Evolutionary conservation across 2,329 filamentous ascomycete genomes (phyloP).

Genomic region (Colletotrichum somersetense): DNA sequence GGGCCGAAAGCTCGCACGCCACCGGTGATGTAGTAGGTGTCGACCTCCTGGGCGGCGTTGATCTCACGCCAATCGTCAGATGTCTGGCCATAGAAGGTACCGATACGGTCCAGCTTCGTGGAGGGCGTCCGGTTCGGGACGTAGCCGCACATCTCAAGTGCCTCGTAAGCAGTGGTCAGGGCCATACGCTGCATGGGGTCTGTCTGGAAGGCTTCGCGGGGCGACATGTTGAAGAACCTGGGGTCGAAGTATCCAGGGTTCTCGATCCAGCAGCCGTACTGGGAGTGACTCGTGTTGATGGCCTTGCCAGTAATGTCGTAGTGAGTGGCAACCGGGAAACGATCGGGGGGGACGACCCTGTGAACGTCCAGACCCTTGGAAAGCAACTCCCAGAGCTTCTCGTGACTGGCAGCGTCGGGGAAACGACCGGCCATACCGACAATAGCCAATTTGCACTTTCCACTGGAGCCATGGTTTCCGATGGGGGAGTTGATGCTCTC

Average conservation of each 20-base stretch:
- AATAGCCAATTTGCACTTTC: conserved; percentile 81
- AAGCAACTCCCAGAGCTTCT: conserved; percentile 66
- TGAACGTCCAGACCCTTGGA: conserved; percentile 75
- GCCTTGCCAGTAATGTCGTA: conserved; percentile 71
- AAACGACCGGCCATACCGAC: conserved; percentile 71
- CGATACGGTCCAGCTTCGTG: conserved; percentile 70
- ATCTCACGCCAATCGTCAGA: conserved; percentile 85
- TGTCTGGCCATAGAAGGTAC: conserved; percentile 81
- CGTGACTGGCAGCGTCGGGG: conserved; percentile 55
- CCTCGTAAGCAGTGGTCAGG: conserved; percentile 82
- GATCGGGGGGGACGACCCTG: conserved; percentile 66
- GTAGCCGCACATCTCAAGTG: conserved; percentile 81
- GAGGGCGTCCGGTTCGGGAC: conserved; percentile 76
- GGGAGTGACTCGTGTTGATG: conserved; percentile 67
- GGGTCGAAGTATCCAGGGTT: conserved; percentile 76
- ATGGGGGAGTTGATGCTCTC: conserved; percentile 53
- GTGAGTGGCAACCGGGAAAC: conserved; percentile 72
- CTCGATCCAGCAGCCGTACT: conserved; percentile 65
- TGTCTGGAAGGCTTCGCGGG: conserved; percentile 74
- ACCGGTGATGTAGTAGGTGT: conserved; percentile 67
- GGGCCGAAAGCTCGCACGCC: conserved; percentile 63
- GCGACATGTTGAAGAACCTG: conserved; percentile 80
- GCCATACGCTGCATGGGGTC: conserved; percentile 83
- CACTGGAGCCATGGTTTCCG: conserved; percentile 61
- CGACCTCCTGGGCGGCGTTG: conserved; percentile 77